Conservation (phyloP, 2,329 filamentous ascomycete species). For the Clarireedia homoeocarpa region DNA sequence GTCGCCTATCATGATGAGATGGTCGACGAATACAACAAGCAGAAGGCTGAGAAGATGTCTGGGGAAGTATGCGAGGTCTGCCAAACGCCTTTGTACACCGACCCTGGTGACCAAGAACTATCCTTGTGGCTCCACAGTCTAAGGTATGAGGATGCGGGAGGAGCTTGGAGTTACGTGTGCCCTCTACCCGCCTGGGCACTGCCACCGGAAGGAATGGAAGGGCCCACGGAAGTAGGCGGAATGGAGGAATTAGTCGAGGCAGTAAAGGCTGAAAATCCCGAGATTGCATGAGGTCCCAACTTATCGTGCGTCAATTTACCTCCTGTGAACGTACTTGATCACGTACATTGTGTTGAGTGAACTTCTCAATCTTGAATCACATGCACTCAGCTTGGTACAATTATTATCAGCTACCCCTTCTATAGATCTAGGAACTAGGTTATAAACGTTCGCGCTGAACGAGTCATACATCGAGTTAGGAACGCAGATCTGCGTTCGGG, state of each 20-base stretch:
- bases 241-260: constrained; percentile 53
- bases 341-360: neutral
- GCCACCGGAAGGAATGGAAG: constrained; percentile 51
- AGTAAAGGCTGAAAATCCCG: constrained; percentile 28
- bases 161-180: constrained; percentile 82
- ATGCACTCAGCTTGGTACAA: neutral
- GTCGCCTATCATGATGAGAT: constrained; percentile 92
- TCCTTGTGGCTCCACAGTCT: constrained; percentile 91
- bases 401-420: too few species aligned
- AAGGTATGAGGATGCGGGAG: constrained; percentile 76
- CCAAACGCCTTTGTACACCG: constrained; percentile 82
- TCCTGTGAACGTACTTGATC: neutral
- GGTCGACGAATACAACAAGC: constrained; percentile 82
- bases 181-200: constrained; percentile 79
- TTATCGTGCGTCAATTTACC: neutral
- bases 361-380: neutral
- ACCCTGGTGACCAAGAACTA: constrained; percentile 83
- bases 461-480: neutral
- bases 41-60: constrained; percentile 88
- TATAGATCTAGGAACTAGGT: too few species aligned
- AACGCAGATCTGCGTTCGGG: neutral
- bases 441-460: too few species aligned
- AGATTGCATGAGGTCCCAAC: constrained; percentile 20
- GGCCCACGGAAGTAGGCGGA: constrained; percentile 59
- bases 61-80: constrained; percentile 76